Percentiles rank a stretch among this genome's conserved stretches.
phyloP scores from a whole-genome alignment of 169 alveolate species.

The Cryptosporidium ryanae region DNA sequence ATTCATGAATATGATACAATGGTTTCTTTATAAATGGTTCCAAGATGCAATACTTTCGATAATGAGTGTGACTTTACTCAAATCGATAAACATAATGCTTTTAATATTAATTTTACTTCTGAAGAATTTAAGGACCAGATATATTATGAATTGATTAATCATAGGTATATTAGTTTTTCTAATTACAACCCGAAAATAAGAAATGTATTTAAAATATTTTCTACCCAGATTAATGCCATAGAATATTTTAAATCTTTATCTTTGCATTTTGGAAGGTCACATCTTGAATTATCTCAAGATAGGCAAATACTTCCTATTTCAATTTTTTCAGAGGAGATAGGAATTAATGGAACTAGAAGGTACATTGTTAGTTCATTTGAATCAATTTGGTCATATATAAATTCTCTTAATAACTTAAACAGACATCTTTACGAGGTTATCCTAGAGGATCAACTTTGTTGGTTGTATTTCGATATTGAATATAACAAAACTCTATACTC shows the following conservation, averaged over 20 bases:
- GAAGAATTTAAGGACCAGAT: conserved; percentile 22
- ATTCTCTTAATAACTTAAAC: conserved; percentile 6
- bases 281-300: not conserved
- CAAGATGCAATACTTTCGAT: too few relatives aligned
- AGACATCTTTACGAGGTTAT: conserved; percentile 75
- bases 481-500: conserved; percentile 33
- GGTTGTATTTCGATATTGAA: conserved; percentile 78
- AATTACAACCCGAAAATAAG: not conserved
- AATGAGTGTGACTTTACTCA: too few relatives aligned
- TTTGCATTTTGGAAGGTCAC: conserved; percentile 15
- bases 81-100: too few relatives aligned
- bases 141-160: conserved; percentile 7
- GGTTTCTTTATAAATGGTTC: too few relatives aligned
- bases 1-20: too few relatives aligned
- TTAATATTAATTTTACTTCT: not conserved
- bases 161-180: conserved; percentile 12
- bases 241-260: conserved; percentile 30
- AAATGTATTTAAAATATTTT: conserved; percentile 33
- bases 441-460: conserved; percentile 65
- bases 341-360: conserved; percentile 30
- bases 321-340: conserved; percentile 51
- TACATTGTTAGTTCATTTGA: conserved; percentile 71
- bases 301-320: conserved; percentile 28
- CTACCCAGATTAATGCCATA: conserved; percentile 33
- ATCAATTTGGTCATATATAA: conserved; percentile 27